Evolutionary conservation across 2,329 filamentous ascomycete species (phyloP), one percentile per base, ranked within the genome.

Genomic region (Sporothrix mexicana): DNA sequence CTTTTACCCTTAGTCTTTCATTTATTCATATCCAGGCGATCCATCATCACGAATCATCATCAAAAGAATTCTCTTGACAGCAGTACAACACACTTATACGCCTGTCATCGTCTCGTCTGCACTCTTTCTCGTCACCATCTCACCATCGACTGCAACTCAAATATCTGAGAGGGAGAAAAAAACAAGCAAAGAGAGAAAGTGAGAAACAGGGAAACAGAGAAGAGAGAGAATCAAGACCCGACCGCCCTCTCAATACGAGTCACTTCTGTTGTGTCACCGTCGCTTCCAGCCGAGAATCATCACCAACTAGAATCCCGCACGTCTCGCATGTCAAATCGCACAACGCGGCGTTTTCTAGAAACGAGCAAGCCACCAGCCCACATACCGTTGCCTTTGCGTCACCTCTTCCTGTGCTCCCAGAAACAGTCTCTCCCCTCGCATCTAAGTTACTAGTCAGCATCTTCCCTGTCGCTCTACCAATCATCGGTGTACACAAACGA

Each of bases 281-380:
- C 71, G 67, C 71, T 70, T 73, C 57, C 71, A 73, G 41, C 71
- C 71, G 71, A 70, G 71, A 70, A 49, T 66, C 30, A 53, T 57
- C 67, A 62, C 71, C 71, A 70, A 70, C 71, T 36, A 70, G 71
- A 73, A 23, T 51, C 41, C 47, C 36, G 71, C 49, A 73, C 59
- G 59, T 67, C 49, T 70, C 59, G 67, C 71, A 70, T 66, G 57
- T 73, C 67, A 66, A 70, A 70, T 67, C 67, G 36, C 71, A 73
- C 67, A 73, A 23, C 67, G 47, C 59, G 47, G 47, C 67, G 67
- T 20, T 64, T 70, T 66, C 67, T 73, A 62, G 45, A 51, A 61
- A 62, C 69, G 23, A 62, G n/a, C 45, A 70, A 62, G 43, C 57
- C 45, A 55, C 66, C 57, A 68, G 57, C 20, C 68, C 36, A 25